Percentiles rank a stretch among this genome's conserved stretches.
Conservation (phyloP, 495 filamentous ascomycete species). For the Tuber microsphaerosporum region DNA sequence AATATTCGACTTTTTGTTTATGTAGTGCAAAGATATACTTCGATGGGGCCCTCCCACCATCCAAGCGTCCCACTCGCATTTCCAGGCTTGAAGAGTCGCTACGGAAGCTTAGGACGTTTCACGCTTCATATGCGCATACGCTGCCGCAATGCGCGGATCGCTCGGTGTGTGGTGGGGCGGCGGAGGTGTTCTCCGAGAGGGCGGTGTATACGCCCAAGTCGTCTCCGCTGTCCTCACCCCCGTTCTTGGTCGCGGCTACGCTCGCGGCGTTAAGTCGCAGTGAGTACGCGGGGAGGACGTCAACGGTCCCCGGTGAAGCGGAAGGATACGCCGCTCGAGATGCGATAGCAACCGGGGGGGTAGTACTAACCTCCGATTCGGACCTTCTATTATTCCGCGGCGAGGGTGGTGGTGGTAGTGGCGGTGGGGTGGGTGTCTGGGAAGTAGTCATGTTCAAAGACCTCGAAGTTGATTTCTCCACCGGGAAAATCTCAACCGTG, state of each 20-base stretch:
- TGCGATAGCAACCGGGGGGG: constrained; percentile 18
- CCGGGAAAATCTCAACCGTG: constrained; percentile 3
- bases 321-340: constrained; percentile 34
- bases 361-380: constrained; percentile 35
- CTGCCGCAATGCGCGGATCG: background rate
- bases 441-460: constrained; percentile 39
- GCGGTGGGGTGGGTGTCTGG: constrained; percentile 8
- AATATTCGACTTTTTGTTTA: background rate
- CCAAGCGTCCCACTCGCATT: constrained; percentile 58
- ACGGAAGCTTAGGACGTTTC: constrained; percentile 16
- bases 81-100: constrained; percentile 45
- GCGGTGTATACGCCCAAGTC: constrained; percentile 2
- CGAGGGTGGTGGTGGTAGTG: background rate
- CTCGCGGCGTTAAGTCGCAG: constrained; percentile 3
- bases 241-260: constrained; percentile 26
- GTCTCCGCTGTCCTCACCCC: constrained; percentile 26
- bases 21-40: constrained; percentile 60
- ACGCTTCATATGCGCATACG: constrained; percentile 16
- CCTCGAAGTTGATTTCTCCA: constrained; percentile 4
- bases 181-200: constrained; percentile 8
- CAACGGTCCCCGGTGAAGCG: constrained; percentile 35
- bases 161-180: background rate
- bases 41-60: constrained; percentile 62
- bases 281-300: constrained; percentile 8
- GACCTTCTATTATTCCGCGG: constrained; percentile 32